Evolutionary conservation across 2,329 filamentous ascomycete genomes (phyloP), one percentile per base, ranked within the genome.

Genomic region (Balansia obtecta): DNA sequence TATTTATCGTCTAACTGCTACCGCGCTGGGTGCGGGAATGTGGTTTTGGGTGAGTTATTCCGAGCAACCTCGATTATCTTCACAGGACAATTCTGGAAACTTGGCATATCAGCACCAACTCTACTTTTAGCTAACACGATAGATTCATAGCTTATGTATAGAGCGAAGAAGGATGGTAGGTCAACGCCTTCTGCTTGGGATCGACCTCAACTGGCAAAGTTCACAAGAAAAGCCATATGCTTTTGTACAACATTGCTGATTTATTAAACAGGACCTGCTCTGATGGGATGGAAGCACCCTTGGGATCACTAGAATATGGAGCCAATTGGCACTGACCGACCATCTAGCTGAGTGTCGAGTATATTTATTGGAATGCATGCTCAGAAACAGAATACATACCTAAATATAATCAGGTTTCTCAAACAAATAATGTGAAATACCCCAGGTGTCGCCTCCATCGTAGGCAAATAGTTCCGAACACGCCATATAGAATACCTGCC

Each of bases 231-330:
- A 20, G 33, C 33, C 18, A 10, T 33, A 20, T 9, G 40, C 38
- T 22, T 40, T 13, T 20, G 30, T 13, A 37, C 37, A 16, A 9
- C 16, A 16, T 13, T 43, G 45, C 45, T 38, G 27, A 51, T 18
- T 39, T 11, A 13, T 11, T 7, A 15, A 33, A 43, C 13, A 83
- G 79, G 79, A 50, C 77, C 91, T 22, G 91, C 82, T 50, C 73
- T 97, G 56, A 67, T 98, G 61, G 93, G 93, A 67, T 88, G 82
- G 85, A 96, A 89, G 74, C 93, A 97, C 70, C 93, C 89, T 57
- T 96, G 89, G 88, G 90, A 96, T 60, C 89, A 95, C 72, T 95
- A 74, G 77, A 69, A 52, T 10, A 30, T 10, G n/a, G 30, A 30
- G 12, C 30, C 13, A 9, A 18, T 13, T 11, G 32, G 13, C 42